Conservation (phyloP, 1,284 basidiomycete species). For the Anthracocystis panici-leucophaei region DNA sequence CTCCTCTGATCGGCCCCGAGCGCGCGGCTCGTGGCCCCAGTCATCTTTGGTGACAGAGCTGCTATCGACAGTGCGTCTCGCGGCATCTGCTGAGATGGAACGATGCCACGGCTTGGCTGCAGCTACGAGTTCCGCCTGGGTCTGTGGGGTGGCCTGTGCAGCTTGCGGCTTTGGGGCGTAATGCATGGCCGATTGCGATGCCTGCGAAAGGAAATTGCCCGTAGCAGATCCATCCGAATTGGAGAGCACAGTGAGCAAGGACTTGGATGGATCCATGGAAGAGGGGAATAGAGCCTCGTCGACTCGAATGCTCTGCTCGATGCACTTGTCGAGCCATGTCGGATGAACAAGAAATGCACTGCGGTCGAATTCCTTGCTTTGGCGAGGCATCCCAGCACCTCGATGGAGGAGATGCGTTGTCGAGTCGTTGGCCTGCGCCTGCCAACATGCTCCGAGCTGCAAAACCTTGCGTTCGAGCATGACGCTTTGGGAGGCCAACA, state of each 20-base stretch:
- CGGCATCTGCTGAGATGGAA: constrained; percentile 43
- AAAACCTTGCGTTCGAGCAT: constrained; percentile 41
- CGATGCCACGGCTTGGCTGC: constrained; percentile 50
- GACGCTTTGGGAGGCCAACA: constrained; percentile 24
- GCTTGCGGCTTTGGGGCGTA: neutral
- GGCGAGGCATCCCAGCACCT: constrained; percentile 27
- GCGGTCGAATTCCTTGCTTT: constrained; percentile 21
- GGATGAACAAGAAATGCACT: constrained; percentile 39
- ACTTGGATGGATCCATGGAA: constrained; percentile 35
- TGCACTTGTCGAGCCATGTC: constrained; percentile 48
- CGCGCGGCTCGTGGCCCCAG: neutral
- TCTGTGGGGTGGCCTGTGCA: constrained; percentile 13
- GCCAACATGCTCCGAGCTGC: constrained; percentile 45
- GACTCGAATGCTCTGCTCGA: constrained; percentile 36
- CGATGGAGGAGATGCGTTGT: constrained; percentile 43
- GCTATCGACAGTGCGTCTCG: neutral
- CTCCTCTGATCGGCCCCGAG: constrained; percentile 26
- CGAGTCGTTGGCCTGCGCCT: constrained; percentile 17
- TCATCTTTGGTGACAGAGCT: neutral
- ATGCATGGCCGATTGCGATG: constrained; percentile 22
- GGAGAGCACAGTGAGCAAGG: constrained; percentile 39
- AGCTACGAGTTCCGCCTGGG: constrained; percentile 30
- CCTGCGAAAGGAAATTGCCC: constrained; percentile 45
- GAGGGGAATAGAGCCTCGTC: constrained; percentile 48
- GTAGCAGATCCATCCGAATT: constrained; percentile 42